A percentile compares a stretch with the other conserved stretches of the same genome.
Conservation (phyloP, 345 rosid species). For the Citrus hindsii region DNA sequence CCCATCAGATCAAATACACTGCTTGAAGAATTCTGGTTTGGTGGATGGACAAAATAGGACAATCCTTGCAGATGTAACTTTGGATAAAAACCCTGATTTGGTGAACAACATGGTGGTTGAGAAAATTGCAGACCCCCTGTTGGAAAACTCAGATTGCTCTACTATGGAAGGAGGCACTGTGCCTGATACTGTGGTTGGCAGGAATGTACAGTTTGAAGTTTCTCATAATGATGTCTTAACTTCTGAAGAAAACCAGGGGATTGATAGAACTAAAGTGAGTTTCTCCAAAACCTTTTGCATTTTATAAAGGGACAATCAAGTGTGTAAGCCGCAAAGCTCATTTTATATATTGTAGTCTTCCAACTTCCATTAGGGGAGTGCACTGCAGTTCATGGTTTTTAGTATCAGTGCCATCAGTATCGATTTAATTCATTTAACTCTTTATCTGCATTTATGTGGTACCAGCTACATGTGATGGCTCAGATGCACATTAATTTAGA, state of each 20-base stretch:
- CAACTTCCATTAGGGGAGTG: not conserved
- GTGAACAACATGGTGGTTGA: conserved; percentile 11
- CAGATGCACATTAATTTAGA: not conserved
- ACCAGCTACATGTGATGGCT: not conserved
- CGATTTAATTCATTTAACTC: not conserved
- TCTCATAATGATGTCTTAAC: conserved; percentile 16
- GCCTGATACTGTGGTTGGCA: conserved; percentile 12
- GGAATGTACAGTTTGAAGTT: conserved; percentile 17
- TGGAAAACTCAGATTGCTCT: conserved; percentile 24
- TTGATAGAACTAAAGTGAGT: conserved; percentile 30
- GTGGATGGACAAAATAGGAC: conserved; percentile 16
- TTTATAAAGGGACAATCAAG: not conserved
- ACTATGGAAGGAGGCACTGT: not conserved
- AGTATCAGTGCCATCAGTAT: not conserved
- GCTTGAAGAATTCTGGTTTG: conserved; percentile 16
- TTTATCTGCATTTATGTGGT: not conserved
- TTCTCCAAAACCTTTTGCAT: not conserved
- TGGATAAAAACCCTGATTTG: conserved; percentile 12
- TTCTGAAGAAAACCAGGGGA: conserved; percentile 16
- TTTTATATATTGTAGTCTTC: not conserved
- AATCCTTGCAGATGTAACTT: conserved; percentile 3
- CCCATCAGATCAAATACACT: conserved; percentile 4
- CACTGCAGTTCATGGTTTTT: too few species aligned
- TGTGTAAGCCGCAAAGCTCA: not conserved
- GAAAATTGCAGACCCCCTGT: conserved; percentile 13